Conservation (phyloP, 257 asterid genomes). For the Plantago major region DNA sequence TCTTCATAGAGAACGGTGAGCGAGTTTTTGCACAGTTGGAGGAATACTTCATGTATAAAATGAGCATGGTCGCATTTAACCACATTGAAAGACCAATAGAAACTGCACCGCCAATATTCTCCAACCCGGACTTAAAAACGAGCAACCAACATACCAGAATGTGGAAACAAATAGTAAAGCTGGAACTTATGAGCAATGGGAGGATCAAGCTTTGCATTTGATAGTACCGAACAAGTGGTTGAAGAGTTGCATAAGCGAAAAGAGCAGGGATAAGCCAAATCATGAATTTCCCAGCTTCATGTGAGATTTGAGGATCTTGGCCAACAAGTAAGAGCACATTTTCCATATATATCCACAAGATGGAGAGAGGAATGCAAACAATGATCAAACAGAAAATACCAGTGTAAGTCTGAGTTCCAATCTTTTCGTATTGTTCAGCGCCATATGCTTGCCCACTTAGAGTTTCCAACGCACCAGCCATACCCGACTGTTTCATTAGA, state of each 20-base stretch:
- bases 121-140: constrained; percentile 37
- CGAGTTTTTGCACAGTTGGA: constrained; percentile 45
- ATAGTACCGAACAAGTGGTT: constrained; percentile 45
- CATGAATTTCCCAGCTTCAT: constrained; percentile 57
- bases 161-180: constrained; percentile 46
- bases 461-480: constrained; percentile 80
- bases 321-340: constrained; percentile 43
- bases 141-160: constrained; percentile 45
- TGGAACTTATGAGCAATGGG: constrained; percentile 54
- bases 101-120: constrained; percentile 48
- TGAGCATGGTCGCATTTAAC: constrained; percentile 41
- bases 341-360: constrained; percentile 50
- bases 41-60: constrained; percentile 44
- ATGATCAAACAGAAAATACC: constrained; percentile 47
- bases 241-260: constrained; percentile 52
- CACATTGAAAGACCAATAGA: constrained; percentile 53
- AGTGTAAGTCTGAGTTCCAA: constrained; percentile 71
- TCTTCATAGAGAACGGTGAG: constrained; percentile 43
- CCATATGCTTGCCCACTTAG: constrained; percentile 76
- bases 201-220: constrained; percentile 57
- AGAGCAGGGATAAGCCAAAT: constrained; percentile 64
- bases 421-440: constrained; percentile 60
- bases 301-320: constrained; percentile 76
- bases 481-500: constrained; percentile 49
- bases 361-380: constrained; percentile 54